Percentiles rank a stretch among this genome's conserved stretches.
phyloP scores from a whole-genome alignment of 2,329 filamentous ascomycete species.

The Aspergillus calidoustus region DNA sequence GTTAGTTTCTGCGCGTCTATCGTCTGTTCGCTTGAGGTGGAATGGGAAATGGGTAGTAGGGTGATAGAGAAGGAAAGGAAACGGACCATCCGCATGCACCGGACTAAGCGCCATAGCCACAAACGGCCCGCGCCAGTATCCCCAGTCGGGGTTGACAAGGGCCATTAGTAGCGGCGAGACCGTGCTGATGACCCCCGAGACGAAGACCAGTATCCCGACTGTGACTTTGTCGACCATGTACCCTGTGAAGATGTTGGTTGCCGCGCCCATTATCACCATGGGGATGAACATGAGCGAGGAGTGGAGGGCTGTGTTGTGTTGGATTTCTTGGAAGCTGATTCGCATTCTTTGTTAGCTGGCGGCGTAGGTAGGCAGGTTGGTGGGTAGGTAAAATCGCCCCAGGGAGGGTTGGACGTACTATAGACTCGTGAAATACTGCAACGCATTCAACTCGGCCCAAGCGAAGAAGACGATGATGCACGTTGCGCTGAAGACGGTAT shows the following conservation, averaged over 20 bases:
- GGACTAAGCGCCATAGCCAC: constrained; percentile 50
- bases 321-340: constrained; percentile 55
- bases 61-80: neutral
- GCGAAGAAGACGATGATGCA: constrained; percentile 57
- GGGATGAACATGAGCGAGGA: constrained; percentile 55
- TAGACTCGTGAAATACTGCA: constrained; percentile 40
- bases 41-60: constrained; percentile 36
- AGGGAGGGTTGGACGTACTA: constrained; percentile 4
- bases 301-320: constrained; percentile 49
- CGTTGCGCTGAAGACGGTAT: constrained; percentile 58
- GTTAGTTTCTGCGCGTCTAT: neutral
- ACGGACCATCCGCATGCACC: constrained; percentile 46
- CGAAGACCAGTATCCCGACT: constrained; percentile 49
- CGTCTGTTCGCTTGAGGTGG: too few species aligned
- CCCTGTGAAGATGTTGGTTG: constrained; percentile 53
- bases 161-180: constrained; percentile 53
- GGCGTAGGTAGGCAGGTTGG: too few species aligned
- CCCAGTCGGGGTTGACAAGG: constrained; percentile 49
- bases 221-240: constrained; percentile 51
- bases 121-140: constrained; percentile 55
- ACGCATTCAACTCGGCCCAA: constrained; percentile 51
- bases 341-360: neutral
- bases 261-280: constrained; percentile 41
- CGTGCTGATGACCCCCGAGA: constrained; percentile 40
- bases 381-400: too few species aligned